phyloP scores from a whole-genome alignment of 768 basidiomycete species.

The Suillus luteus region DNA sequence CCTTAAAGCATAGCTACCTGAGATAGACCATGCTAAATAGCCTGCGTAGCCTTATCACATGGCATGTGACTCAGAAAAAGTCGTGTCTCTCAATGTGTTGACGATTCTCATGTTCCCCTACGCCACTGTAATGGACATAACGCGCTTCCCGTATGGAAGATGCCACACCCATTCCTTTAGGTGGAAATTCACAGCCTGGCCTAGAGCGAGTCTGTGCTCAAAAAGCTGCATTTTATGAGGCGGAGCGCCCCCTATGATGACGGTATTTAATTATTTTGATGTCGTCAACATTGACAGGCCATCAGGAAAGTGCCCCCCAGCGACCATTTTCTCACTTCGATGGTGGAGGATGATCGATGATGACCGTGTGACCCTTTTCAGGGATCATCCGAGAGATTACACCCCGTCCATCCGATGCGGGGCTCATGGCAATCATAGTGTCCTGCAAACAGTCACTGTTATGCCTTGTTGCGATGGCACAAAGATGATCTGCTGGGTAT shows the following conservation, averaged over 20 bases:
- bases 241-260: not conserved
- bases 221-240: not conserved
- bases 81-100: not conserved
- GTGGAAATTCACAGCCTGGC: not conserved
- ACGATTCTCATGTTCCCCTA: not conserved
- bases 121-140: not conserved
- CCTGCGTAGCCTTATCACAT: not conserved
- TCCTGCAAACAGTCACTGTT: not conserved
- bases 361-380: not conserved
- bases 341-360: not conserved
- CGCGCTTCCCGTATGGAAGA: not conserved
- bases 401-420: not conserved
- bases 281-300: not conserved
- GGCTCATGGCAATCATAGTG: not conserved
- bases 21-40: not conserved
- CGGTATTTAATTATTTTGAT: not conserved
- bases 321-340: not conserved
- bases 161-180: not conserved
- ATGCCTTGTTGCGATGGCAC: not conserved
- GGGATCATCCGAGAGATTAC: constrained; percentile 1
- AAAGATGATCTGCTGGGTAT: not conserved
- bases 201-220: not conserved
- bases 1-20: not conserved
- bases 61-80: not conserved
- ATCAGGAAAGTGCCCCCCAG: not conserved